These are phyloP conservation scores for Sisymbrium irio DNA, from an alignment of 345 rosid genomes.

Conservation along the genomic window DNA sequence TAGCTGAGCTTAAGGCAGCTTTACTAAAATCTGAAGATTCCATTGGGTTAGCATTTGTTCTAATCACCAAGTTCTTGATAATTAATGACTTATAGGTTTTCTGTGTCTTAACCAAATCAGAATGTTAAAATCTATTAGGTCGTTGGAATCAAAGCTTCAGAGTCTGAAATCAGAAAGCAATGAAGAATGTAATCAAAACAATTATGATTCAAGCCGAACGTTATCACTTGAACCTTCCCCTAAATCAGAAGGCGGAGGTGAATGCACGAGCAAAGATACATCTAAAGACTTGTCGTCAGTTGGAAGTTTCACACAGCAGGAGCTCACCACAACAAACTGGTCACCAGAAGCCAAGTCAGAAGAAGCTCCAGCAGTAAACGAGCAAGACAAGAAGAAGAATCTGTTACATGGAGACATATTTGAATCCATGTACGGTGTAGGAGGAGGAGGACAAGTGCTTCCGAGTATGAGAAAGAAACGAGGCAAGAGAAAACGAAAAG, in stretches of 20 bases:
- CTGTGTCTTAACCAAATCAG: not conserved
- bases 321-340: slow-evolving; percentile 47
- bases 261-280: slow-evolving; percentile 56
- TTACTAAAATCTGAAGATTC: slow-evolving; percentile 68
- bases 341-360: slow-evolving; percentile 49
- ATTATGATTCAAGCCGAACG: slow-evolving; percentile 61
- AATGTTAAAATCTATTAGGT: slow-evolving; percentile 32
- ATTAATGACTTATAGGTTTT: not conserved
- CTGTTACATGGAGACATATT: slow-evolving; percentile 34
- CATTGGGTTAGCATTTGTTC: slow-evolving; percentile 59
- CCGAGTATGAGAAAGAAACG: slow-evolving; percentile 56
- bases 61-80: not conserved
- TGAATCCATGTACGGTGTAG: slow-evolving; percentile 32
- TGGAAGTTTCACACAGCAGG: slow-evolving; percentile 75
- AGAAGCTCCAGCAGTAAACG: slow-evolving; percentile 30
- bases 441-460: slow-evolving; percentile 41
- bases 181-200: slow-evolving; percentile 34
- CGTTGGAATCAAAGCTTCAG: slow-evolving; percentile 73
- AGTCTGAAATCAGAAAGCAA: slow-evolving; percentile 57
- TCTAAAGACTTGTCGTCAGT: slow-evolving; percentile 72
- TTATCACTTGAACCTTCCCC: slow-evolving; percentile 53
- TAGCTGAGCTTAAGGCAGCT: slow-evolving; percentile 69
- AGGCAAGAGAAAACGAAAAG: slow-evolving; percentile 84
- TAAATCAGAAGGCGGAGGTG: slow-evolving; percentile 48
- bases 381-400: slow-evolving; percentile 30